Evolutionary conservation across 2,329 filamentous ascomycete genomes (phyloP).

Genomic region (Xylaria polymorpha): DNA sequence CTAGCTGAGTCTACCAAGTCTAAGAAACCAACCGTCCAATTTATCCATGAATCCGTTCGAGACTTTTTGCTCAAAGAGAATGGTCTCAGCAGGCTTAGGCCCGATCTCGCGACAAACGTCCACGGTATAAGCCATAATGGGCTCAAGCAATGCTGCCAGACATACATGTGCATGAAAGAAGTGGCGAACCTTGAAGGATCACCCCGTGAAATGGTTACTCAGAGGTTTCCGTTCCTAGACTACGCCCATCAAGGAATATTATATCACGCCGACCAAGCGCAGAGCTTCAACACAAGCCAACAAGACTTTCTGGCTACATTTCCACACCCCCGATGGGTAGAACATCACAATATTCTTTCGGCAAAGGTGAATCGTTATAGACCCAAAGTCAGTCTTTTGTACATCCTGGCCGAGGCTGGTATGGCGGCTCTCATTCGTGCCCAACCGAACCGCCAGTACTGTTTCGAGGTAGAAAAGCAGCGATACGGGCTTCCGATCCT

Average conservation of each 20-base stretch:
- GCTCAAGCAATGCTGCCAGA: conserved; percentile 23
- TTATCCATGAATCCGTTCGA: conserved; percentile 65
- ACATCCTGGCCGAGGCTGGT: conserved; percentile 22
- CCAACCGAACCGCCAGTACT: conserved; percentile 1
- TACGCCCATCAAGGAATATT: conserved; percentile 35
- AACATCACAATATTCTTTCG: not conserved
- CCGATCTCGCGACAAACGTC: conserved; percentile 54
- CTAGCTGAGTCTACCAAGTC: conserved; percentile 57
- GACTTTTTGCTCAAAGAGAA: conserved; percentile 58
- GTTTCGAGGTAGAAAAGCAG: conserved; percentile 18
- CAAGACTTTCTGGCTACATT: conserved; percentile 9
- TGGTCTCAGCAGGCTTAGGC: conserved; percentile 49
- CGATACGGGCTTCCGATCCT: conserved; percentile 23
- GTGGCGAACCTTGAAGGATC: not conserved
- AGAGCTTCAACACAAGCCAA: not conserved
- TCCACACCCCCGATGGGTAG: conserved; percentile 17
- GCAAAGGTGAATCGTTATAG: conserved; percentile 1
- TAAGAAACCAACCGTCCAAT: conserved; percentile 56
- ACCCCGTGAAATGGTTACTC: not conserved
- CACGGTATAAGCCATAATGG: conserved; percentile 56
- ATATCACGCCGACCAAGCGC: conserved; percentile 36
- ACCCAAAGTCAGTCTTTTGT: conserved; percentile 21
- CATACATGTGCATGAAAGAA: conserved; percentile 19
- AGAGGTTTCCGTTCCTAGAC: conserved; percentile 35
- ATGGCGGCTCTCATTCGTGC: conserved; percentile 14